These are phyloP conservation scores for Myxozyma neotropica DNA, from an alignment of 805 yeast genomes.

Conservation along the genomic window DNA sequence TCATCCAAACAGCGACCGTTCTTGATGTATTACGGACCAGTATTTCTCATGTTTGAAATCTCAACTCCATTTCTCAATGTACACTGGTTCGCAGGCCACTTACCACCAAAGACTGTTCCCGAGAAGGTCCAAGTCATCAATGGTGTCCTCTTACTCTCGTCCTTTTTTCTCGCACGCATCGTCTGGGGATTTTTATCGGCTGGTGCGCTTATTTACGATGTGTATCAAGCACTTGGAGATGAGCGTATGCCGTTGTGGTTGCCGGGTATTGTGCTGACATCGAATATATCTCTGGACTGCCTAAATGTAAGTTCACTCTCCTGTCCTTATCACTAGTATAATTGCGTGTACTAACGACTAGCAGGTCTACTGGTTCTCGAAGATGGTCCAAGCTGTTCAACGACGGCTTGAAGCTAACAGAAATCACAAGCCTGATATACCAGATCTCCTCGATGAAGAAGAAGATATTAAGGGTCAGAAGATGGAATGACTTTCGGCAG, in stretches of 20 bases:
- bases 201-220: conserved; percentile 49
- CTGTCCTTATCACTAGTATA: not conserved
- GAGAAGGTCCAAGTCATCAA: conserved; percentile 53
- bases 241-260: conserved; percentile 45
- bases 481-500: conserved; percentile 20
- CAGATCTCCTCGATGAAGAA: conserved; percentile 22
- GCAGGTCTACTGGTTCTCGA: conserved; percentile 74
- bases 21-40: conserved; percentile 78
- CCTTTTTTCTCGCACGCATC: conserved; percentile 78
- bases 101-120: conserved; percentile 69
- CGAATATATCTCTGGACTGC: conserved; percentile 64
- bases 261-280: conserved; percentile 53
- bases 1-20: conserved; percentile 57
- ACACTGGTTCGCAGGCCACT: conserved; percentile 84
- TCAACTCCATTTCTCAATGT: conserved; percentile 94
- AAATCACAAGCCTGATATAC: conserved; percentile 7
- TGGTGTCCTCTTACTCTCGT: conserved; percentile 66
- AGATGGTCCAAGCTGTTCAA: conserved; percentile 74
- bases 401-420: conserved; percentile 19
- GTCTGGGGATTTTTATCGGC: conserved; percentile 87
- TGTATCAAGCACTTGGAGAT: not conserved
- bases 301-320: conserved; percentile 52
- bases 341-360: not conserved
- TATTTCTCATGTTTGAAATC: conserved; percentile 80
- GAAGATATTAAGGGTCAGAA: conserved; percentile 30